Base-by-base conservation (phyloP, 331 rosid species). In the Erythrophleum ivorense region DNA sequence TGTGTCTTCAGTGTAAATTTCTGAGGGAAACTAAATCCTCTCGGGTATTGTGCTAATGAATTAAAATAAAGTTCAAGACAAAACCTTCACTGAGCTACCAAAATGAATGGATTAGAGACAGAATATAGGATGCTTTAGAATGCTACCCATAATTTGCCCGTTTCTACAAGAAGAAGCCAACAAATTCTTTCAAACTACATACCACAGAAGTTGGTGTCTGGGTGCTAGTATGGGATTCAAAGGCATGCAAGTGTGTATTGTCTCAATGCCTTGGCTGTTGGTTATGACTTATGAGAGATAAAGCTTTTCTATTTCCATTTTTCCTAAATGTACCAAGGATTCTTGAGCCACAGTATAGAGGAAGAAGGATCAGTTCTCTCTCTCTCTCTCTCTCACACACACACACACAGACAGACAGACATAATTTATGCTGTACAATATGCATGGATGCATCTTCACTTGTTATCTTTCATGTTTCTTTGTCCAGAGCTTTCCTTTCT, bases 201-300 rank as follows among this genome's bases (percentile, higher is more conserved):
- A 3, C 63, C 45, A 46, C 71, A 18, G 3, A 5, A 71, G n/a
- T 50, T 50, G 29, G 45, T 67, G 48, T 70, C 36, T 63, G 6
- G 48, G 2, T 73, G 70, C 54, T 52, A 57, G 64, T 54, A 43
- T 81, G 82, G 63, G 64, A 71, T 63, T 43, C 24, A 45, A 24
- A 29, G 74, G 33, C 62, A 50, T 52, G 60, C 43, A 48, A 33
- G 6, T 7, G 10, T 50, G 15, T 31, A 36, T 59, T 60, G 50
- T 36, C 72, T 34, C 57, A 57, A 57, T 46, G 75, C 59, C 29
- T 62, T 75, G 65, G 49, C 45, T 76, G 72, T 60, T 84, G 11
- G 48, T 43, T 63, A 29, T 48, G 78, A 7, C 55, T 52, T 64
- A 19, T 58, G 83, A 41, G 63, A 57, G 24, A 49, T 73, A 45